Percentiles rank a stretch among this genome's conserved stretches.
Evolutionary conservation across 768 basidiomycete genomes (phyloP).

Genomic region (Trametes coccinea): DNA sequence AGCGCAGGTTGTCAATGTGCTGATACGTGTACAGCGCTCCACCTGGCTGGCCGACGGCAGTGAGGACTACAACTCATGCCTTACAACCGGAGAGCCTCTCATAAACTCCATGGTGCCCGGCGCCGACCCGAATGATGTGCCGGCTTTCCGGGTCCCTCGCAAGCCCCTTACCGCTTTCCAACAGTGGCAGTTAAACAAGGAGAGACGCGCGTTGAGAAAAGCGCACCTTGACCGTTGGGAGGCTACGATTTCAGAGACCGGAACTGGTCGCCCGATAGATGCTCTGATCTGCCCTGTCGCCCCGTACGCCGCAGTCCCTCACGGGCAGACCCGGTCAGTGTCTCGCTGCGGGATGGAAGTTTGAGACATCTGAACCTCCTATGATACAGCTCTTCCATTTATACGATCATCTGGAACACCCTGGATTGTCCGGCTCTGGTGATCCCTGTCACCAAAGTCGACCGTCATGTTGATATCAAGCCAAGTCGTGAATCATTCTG

Average conservation of each 20-base stretch:
- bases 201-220: conserved; percentile 38
- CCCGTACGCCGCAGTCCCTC: conserved; percentile 43
- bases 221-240: conserved; percentile 48
- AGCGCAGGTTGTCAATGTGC: not conserved
- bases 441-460: conserved; percentile 52
- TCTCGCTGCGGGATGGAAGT: not conserved
- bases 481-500: conserved; percentile 38
- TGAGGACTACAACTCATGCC: conserved; percentile 17
- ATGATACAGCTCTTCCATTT: conserved; percentile 25
- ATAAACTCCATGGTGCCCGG: conserved; percentile 37
- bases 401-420: conserved; percentile 46
- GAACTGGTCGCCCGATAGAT: conserved; percentile 51
- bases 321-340: conserved; percentile 40
- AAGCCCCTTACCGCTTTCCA: conserved; percentile 27
- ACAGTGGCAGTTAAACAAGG: conserved; percentile 45
- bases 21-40: conserved; percentile 1
- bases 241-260: conserved; percentile 38
- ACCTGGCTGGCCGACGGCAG: conserved; percentile 17
- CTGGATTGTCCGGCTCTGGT: conserved; percentile 43
- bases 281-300: conserved; percentile 47
- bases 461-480: conserved; percentile 40
- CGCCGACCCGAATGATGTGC: conserved; percentile 21
- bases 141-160: conserved; percentile 12
- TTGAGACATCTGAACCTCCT: not conserved
- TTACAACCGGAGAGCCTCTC: conserved; percentile 40